These are phyloP conservation scores for Solanum chiquidenum DNA, from an alignment of 257 asterid genomes.

Conservation along the genomic window DNA sequence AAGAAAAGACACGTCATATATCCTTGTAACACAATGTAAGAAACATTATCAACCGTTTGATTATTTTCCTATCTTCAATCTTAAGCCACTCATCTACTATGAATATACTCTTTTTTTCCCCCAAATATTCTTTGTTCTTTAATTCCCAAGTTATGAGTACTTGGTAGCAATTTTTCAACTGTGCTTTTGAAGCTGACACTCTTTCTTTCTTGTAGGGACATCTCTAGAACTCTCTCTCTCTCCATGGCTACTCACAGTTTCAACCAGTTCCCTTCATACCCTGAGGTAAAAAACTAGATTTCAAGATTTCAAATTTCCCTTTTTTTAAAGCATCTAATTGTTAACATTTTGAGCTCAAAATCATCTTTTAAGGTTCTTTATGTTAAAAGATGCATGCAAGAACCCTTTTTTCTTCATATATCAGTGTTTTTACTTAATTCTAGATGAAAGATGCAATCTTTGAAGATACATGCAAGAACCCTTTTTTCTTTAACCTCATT, in stretches of 20 bases:
- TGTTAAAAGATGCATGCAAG: no score
- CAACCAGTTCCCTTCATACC: slow-evolving; percentile 45
- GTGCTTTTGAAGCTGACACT: slow-evolving; percentile 8
- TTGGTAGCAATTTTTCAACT: not conserved
- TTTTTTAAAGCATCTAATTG: not conserved
- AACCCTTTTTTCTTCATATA: not conserved
- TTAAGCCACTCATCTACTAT: slow-evolving; percentile 7
- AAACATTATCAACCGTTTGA: not conserved
- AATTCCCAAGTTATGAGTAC: not conserved
- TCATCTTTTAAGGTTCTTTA: not conserved
- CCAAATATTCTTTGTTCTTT: not conserved
- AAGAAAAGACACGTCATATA: slow-evolving; percentile 15
- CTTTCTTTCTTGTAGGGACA: not conserved
- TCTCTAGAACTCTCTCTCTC: not conserved
- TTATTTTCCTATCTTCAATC: not conserved
- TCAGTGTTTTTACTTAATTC: not conserved
- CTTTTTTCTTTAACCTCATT: not conserved
- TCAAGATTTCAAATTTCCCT: not conserved
- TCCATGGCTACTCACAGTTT: slow-evolving; percentile 57
- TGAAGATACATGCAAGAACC: not conserved
- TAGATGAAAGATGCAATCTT: not conserved
- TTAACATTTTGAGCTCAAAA: not conserved
- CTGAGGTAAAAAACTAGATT: slow-evolving; percentile 36
- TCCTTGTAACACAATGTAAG: slow-evolving; percentile 3
- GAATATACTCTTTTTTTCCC: not conserved